Percentiles rank a stretch among this genome's conserved stretches.
Conservation (phyloP, 228 moss, liverwort and hornwort species). For the Sphagnum magellanicum region DNA sequence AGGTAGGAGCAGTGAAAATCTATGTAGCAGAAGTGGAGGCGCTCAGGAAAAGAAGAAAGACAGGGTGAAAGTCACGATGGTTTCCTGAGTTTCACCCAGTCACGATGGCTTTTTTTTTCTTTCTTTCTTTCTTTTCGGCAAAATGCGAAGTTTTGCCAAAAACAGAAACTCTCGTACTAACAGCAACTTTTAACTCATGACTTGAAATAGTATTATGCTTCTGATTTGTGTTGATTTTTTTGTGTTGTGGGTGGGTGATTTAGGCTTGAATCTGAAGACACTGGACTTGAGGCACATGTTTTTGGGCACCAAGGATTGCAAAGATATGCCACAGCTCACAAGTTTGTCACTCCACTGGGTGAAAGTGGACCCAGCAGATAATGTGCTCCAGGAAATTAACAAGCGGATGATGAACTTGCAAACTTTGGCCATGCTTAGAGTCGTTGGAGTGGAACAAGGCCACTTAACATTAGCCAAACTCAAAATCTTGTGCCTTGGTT, state of each 20-base stretch:
- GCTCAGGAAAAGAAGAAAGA: too few species aligned
- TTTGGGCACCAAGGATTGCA: conserved; percentile 16
- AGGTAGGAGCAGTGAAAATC: too few species aligned
- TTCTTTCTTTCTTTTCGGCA: too few species aligned
- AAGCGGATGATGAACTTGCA: conserved; percentile 22
- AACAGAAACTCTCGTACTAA: too few species aligned
- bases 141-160: too few species aligned
- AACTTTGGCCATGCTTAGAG: conserved; percentile 33
- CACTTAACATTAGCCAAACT: conserved; percentile 19
- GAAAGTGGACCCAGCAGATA: conserved; percentile 18
- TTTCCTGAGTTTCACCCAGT: too few species aligned
- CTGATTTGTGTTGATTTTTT: too few species aligned
- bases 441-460: conserved; percentile 29
- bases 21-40: too few species aligned
- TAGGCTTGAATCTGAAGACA: conserved; percentile 37
- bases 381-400: conserved; percentile 29
- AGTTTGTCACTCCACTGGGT: conserved; percentile 45
- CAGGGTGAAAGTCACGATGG: too few species aligned
- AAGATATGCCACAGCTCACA: conserved; percentile 10
- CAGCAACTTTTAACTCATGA: too few species aligned
- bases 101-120: too few species aligned
- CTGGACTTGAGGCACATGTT: conserved; percentile 60
- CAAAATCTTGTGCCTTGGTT: conserved; percentile 36
- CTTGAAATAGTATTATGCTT: too few species aligned
- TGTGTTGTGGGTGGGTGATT: background rate